A percentile compares a stretch with the other conserved stretches of the same genome.
Conservation (phyloP, 257 asterid genomes). For the Solanum tarapatanum region DNA sequence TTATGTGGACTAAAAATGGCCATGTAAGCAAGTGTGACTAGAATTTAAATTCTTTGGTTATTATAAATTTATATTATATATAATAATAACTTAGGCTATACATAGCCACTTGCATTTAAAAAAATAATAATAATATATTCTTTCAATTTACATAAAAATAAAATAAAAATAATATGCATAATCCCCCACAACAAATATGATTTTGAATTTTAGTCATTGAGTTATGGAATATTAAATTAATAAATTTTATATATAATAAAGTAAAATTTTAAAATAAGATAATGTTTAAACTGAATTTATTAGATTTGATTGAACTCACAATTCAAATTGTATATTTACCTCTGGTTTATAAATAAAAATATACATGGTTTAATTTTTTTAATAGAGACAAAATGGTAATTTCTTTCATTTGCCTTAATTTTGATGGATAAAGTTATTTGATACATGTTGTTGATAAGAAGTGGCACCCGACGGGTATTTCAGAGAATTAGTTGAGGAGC, state of each 20-base stretch:
- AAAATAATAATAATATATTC: too few species aligned
- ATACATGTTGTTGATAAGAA: too few species aligned
- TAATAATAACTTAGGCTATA: neutral
- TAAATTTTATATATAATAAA: too few species aligned
- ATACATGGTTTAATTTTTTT: too few species aligned
- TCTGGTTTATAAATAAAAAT: too few species aligned
- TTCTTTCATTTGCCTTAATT: too few species aligned
- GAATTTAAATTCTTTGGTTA: neutral
- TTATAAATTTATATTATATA: too few species aligned
- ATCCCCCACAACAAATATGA: neutral
- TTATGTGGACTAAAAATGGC: neutral
- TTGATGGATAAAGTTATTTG: too few species aligned
- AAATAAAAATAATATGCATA: neutral
- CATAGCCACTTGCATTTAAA: neutral
- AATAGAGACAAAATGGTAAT: too few species aligned
- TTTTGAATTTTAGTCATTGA: neutral
- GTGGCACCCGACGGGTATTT: rapidly evolving
- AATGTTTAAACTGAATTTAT: neutral
- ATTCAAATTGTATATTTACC: too few species aligned
- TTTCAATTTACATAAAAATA: neutral
- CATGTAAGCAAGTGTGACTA: neutral
- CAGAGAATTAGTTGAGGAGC: rapidly evolving
- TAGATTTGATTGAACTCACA: neutral
- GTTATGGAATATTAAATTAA: too few species aligned
- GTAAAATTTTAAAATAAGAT: neutral